Conservation (phyloP, 768 basidiomycete genomes). For the Tricholoma hemisulphureum region DNA sequence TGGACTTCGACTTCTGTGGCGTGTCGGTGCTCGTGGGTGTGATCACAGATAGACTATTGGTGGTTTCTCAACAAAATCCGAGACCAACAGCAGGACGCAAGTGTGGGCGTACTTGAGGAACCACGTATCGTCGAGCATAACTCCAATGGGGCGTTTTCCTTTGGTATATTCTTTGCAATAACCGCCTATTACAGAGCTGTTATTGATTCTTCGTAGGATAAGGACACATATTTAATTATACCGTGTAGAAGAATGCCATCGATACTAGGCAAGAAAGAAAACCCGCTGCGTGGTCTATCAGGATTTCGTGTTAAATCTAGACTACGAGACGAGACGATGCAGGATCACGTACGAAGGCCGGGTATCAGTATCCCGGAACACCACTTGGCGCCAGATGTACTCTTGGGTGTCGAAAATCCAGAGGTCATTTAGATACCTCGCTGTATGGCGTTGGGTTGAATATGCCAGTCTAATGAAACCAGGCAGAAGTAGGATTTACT, state of each 20-base stretch:
- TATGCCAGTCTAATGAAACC: background rate
- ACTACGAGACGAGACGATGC: background rate
- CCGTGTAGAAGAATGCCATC: conserved; percentile 85
- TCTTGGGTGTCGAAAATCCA: conserved; percentile 87
- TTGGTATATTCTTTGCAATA: conserved; percentile 90
- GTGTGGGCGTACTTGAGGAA: conserved; percentile 57
- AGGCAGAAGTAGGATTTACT: conserved; percentile 43
- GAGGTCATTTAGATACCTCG: conserved; percentile 78
- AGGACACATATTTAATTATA: conserved; percentile 21
- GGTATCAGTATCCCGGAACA: conserved; percentile 66
- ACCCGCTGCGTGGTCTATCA: conserved; percentile 66
- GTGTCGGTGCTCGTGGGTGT: conserved; percentile 14
- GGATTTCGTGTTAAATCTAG: background rate
- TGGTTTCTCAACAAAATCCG: background rate
- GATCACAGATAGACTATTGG: conserved; percentile 8
- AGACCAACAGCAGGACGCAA: background rate
- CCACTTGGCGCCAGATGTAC: conserved; percentile 81
- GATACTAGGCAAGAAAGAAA: conserved; percentile 74
- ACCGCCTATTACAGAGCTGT: conserved; percentile 51
- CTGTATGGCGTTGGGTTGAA: conserved; percentile 34
- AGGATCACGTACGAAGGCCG: conserved; percentile 63
- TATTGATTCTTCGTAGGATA: background rate
- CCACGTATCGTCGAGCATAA: conserved; percentile 93
- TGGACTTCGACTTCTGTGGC: conserved; percentile 31
- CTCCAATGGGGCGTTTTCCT: conserved; percentile 78